Evolutionary conservation across 2,329 filamentous ascomycete species (phyloP).

Genomic region (Talaromyces sp.): DNA sequence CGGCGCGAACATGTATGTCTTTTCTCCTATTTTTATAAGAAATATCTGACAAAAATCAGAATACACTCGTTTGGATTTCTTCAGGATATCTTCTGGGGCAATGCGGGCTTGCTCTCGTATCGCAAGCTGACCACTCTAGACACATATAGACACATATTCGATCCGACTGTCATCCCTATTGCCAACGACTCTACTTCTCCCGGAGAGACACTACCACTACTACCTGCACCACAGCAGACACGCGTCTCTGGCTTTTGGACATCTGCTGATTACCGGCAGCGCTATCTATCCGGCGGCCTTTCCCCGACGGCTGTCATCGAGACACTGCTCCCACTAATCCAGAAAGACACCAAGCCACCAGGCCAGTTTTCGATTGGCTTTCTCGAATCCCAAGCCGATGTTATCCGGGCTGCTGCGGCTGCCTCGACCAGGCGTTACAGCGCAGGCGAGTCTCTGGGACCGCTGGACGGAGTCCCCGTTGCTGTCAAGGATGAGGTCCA

Average conservation of each 20-base stretch:
- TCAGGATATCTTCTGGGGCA: constrained; percentile 62
- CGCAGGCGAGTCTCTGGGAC: constrained; percentile 57
- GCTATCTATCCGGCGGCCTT: constrained; percentile 62
- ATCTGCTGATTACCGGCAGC: constrained; percentile 67
- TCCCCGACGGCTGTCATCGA: constrained; percentile 69
- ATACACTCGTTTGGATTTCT: constrained; percentile 56
- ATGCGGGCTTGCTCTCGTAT: constrained; percentile 60
- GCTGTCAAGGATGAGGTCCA: constrained; percentile 78
- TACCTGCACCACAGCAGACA: constrained; percentile 29
- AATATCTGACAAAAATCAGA: constrained; percentile 23
- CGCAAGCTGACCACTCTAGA: constrained; percentile 49
- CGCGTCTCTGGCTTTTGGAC: constrained; percentile 55
- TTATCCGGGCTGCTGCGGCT: constrained; percentile 61
- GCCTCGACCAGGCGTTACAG: constrained; percentile 69
- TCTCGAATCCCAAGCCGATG: constrained; percentile 59
- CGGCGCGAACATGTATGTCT: constrained; percentile 57
- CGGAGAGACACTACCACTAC: constrained; percentile 15
- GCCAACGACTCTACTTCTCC: constrained; percentile 12
- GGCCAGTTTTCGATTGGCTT: constrained; percentile 67
- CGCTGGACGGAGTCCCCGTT: constrained; percentile 76
- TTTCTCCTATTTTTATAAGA: background rate
- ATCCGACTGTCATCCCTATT: constrained; percentile 52
- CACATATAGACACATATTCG: constrained; percentile 48
- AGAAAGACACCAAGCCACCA: constrained; percentile 48
- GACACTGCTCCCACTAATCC: constrained; percentile 64